Evolutionary conservation across 2,329 filamentous ascomycete species (phyloP), one percentile per base, ranked within the genome.

Genomic region (Ophiostoma angusticollis): DNA sequence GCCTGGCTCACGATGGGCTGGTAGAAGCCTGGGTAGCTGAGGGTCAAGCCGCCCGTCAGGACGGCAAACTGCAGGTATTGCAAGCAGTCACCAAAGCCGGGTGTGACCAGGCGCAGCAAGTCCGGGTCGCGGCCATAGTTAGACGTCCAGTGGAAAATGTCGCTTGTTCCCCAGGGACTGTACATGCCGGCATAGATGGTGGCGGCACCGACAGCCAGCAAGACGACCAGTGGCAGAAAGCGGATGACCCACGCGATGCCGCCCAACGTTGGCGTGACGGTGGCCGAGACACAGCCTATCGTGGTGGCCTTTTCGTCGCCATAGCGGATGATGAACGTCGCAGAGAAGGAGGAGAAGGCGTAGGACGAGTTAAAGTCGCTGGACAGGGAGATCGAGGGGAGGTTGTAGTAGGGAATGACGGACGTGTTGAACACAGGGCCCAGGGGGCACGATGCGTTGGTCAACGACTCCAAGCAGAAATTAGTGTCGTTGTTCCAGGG

Each of bases 101-200:
- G 91, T 0, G 91, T 98, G 24, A 98, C 85, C 34, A 98, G 68
- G 40, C 91, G 78, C 39, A 98, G 67, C 48, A 95, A 66, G 60
- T 98, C 91, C 45, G 84, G 83, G 51, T 98, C 91, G 49, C 89
- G 78, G 25, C 91, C 91, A 56, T 93, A 96, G 56, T 98, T 98
- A 54, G 85, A 93, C n/a, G 85, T 86, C 86, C 89, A 98, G 49
- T 84, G 79, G 57, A 96, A 96, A 16, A 89, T 70, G 55, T 98
- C 83, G 7, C 76, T 76, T 2, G 85, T 84, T 16, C 91, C 91
- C 89, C 91, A 98, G 0, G 91, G 91, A 53, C 87, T 95, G 55
- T 78, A 89, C 27, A 93, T 84, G 35, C 78, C 83, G 3, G 91
- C 86, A 48, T 85, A 77, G 25, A 87, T 65, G 6, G 89, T 94